Evolutionary conservation across 352 stramenopile species (phyloP).

Genomic region (Phytophthora pistaciae): DNA sequence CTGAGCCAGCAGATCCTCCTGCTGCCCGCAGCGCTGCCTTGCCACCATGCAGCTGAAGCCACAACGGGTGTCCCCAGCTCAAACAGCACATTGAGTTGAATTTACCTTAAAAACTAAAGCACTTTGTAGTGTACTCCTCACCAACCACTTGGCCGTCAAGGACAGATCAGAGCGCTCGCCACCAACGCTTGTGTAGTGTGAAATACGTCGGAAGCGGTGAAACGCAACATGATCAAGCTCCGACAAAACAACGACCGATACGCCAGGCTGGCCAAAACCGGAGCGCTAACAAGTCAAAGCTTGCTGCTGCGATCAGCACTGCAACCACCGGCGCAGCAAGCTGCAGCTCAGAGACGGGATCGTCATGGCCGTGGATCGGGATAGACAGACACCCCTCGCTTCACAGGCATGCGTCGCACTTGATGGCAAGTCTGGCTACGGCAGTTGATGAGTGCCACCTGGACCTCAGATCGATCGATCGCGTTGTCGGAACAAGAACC

Average conservation of each 20-base stretch:
- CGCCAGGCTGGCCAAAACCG: constrained; percentile 29
- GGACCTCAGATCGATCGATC: neutral
- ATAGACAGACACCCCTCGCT: neutral
- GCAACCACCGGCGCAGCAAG: constrained; percentile 3
- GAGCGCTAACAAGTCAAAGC: constrained; percentile 1
- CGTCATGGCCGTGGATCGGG: neutral
- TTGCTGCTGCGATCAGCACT: neutral
- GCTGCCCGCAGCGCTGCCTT: neutral
- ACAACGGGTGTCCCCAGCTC: neutral
- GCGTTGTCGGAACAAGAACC: neutral
- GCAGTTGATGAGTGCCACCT: constrained; percentile 4
- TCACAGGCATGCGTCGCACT: neutral
- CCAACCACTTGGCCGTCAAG: constrained; percentile 1
- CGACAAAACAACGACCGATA: constrained; percentile 36
- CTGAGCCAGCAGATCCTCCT: constrained; percentile 16
- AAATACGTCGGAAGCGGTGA: constrained; percentile 17
- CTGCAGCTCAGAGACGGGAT: constrained; percentile 10
- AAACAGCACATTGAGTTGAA: constrained; percentile 1
- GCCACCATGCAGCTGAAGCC: neutral
- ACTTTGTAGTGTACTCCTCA: neutral
- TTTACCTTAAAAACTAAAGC: constrained; percentile 13
- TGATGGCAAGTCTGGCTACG: neutral
- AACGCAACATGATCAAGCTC: constrained; percentile 33
- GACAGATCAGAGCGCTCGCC: constrained; percentile 23
- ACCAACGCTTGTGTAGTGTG: constrained; percentile 7